Conservation (phyloP, 1,139 yeast genomes). For the Yamadazyma aaseri region DNA sequence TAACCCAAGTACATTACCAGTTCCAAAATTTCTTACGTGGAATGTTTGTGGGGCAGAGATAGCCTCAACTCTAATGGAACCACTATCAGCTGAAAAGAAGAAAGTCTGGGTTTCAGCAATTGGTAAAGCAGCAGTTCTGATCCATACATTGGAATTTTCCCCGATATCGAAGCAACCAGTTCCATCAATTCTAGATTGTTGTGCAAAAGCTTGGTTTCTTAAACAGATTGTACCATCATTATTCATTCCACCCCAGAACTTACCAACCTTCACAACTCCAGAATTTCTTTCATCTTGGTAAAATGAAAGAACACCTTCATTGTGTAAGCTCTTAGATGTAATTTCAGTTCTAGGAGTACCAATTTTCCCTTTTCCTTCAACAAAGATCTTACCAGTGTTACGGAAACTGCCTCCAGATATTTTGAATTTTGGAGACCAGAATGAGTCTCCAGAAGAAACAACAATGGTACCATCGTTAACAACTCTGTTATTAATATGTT, state of each 20-base stretch:
- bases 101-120: conserved; percentile 17
- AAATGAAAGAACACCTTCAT: conserved; percentile 27
- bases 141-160: conserved; percentile 16
- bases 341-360: conserved; percentile 18
- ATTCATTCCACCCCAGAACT: conserved; percentile 11
- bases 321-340: conserved; percentile 22
- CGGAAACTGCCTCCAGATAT: conserved; percentile 13
- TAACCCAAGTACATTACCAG: conserved; percentile 21
- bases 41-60: conserved; percentile 20
- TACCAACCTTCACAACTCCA: conserved; percentile 23
- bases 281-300: conserved; percentile 22
- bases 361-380: conserved; percentile 11
- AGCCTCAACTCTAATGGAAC: conserved; percentile 18
- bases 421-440: conserved; percentile 14
- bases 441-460: conserved; percentile 12
- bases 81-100: conserved; percentile 16
- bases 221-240: conserved; percentile 24
- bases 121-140: conserved; percentile 14
- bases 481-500: conserved; percentile 5
- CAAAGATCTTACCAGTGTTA: conserved; percentile 15
- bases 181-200: conserved; percentile 18
- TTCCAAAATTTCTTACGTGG: conserved; percentile 25
- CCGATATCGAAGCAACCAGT: conserved; percentile 22
- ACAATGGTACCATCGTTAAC: conserved; percentile 13
- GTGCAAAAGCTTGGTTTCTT: conserved; percentile 18